phyloP scores from a whole-genome alignment of 495 filamentous ascomycete species.

The Hypomontagnella monticulosa region DNA sequence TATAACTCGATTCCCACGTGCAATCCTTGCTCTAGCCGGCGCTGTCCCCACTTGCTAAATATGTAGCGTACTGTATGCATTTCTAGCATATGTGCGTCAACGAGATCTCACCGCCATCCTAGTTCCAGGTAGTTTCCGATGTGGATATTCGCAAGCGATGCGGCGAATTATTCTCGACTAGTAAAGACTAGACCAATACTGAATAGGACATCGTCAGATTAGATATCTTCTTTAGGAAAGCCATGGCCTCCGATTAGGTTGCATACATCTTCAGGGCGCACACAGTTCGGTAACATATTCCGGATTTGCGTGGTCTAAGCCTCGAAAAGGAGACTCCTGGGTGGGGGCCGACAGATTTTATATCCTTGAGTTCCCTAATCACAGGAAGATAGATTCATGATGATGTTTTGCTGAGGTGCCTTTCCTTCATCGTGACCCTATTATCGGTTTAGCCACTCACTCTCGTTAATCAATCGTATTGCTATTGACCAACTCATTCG shows the following conservation, averaged over 20 bases:
- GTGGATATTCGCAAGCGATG: conserved; percentile 3
- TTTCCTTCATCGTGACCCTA: conserved; percentile 1
- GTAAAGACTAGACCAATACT: conserved; percentile 7
- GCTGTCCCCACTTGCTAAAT: not conserved
- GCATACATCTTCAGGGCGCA: conserved; percentile 5
- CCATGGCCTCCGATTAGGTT: conserved; percentile 14
- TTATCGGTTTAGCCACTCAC: conserved; percentile 13
- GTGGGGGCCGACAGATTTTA: conserved; percentile 1
- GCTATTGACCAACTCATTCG: conserved; percentile 1
- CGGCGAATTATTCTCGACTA: conserved; percentile 4
- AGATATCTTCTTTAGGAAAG: conserved; percentile 20
- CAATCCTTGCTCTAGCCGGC: not conserved
- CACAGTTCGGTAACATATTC: conserved; percentile 21
- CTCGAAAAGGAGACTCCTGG: not conserved
- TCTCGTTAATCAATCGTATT: conserved; percentile 17
- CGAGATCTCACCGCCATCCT: conserved; percentile 21
- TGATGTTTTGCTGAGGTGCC: not conserved
- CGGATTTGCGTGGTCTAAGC: conserved; percentile 28
- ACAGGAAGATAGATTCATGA: conserved; percentile 2
- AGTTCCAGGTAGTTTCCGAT: conserved; percentile 17
- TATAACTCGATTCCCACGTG: not conserved
- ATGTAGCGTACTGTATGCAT: not conserved
- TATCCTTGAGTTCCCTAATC: not conserved
- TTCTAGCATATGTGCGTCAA: conserved; percentile 1
- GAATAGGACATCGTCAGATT: conserved; percentile 19